These are phyloP conservation scores for Nothophoma quercina DNA, from an alignment of 2,329 filamentous ascomycete species.

Conservation along the genomic window DNA sequence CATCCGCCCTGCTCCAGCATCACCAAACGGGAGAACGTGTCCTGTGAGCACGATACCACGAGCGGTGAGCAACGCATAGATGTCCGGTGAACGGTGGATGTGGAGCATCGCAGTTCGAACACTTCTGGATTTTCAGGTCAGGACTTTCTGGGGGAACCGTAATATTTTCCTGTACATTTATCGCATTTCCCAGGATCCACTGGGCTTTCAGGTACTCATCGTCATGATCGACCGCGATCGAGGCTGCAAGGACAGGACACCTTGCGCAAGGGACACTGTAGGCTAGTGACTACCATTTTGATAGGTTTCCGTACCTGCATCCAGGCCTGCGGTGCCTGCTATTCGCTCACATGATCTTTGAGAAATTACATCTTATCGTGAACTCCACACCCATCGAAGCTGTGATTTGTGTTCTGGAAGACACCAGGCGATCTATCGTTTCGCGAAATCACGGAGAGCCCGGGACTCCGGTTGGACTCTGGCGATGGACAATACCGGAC, in stretches of 20 bases:
- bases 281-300: conserved; percentile 2
- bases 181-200: conserved; percentile 6
- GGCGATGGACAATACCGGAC: conserved; percentile 14
- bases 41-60: conserved; percentile 23
- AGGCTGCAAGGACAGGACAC: conserved; percentile 13
- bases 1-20: conserved; percentile 20
- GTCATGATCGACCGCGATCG: conserved; percentile 18
- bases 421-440: conserved; percentile 21
- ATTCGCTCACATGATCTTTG: conserved; percentile 8
- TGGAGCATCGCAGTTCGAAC: conserved; percentile 6
- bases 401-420: conserved; percentile 20
- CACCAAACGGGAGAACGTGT: conserved; percentile 9
- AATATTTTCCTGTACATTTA: conserved; percentile 5
- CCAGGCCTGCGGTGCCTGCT: not conserved
- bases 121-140: not conserved
- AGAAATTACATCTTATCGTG: conserved; percentile 10
- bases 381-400: conserved; percentile 8
- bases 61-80: conserved; percentile 24
- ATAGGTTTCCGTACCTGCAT: conserved; percentile 6
- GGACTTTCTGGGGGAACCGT: conserved; percentile 2
- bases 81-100: conserved; percentile 11
- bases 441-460: conserved; percentile 21
- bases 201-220: conserved; percentile 12
- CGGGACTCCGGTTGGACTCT: conserved; percentile 14
- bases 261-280: conserved; percentile 7